These are phyloP conservation scores for Coprinopsis marcescibilis DNA, from an alignment of 768 basidiomycete genomes.

Conservation along the genomic window DNA sequence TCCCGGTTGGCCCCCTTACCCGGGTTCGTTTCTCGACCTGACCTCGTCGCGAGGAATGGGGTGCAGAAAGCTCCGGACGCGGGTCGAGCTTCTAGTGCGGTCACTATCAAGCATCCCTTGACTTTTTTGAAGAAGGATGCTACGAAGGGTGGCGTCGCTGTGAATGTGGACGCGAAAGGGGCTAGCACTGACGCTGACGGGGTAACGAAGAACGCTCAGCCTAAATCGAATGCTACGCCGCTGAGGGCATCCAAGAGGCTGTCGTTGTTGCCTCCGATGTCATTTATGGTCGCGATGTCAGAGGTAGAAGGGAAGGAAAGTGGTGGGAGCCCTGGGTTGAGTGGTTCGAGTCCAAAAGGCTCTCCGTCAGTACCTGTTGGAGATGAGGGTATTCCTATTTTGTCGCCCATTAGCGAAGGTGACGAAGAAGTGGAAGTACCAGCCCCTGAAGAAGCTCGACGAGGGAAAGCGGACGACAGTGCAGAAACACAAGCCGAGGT, in stretches of 20 bases:
- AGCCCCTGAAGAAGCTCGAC: not conserved
- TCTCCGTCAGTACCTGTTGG: too few relatives aligned
- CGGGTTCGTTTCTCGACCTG: conserved; percentile 6
- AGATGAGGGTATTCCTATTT: not conserved
- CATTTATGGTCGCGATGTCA: conserved; percentile 1
- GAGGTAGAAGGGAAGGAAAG: not conserved
- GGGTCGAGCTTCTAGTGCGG: too few relatives aligned
- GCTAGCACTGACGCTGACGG: too few relatives aligned
- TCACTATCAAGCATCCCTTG: too few relatives aligned
- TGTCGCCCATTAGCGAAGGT: conserved; percentile 2
- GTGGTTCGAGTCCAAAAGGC: too few relatives aligned
- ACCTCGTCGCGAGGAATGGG: not conserved
- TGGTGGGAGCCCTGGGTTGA: too few relatives aligned
- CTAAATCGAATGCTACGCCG: not conserved
- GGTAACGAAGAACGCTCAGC: too few relatives aligned
- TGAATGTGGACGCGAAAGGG: not conserved
- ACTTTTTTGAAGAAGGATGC: too few relatives aligned
- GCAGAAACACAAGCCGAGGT: not conserved
- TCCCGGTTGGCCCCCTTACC: conserved; percentile 7
- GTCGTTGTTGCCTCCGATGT: not conserved
- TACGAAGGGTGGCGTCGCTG: too few relatives aligned
- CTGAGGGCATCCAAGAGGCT: not conserved
- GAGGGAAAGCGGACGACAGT: not conserved
- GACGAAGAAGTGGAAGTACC: conserved; percentile 1
- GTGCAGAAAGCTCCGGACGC: not conserved